These are phyloP conservation scores for Alnus glutinosa DNA, from an alignment of 306 rosid species.

Conservation along the genomic window DNA sequence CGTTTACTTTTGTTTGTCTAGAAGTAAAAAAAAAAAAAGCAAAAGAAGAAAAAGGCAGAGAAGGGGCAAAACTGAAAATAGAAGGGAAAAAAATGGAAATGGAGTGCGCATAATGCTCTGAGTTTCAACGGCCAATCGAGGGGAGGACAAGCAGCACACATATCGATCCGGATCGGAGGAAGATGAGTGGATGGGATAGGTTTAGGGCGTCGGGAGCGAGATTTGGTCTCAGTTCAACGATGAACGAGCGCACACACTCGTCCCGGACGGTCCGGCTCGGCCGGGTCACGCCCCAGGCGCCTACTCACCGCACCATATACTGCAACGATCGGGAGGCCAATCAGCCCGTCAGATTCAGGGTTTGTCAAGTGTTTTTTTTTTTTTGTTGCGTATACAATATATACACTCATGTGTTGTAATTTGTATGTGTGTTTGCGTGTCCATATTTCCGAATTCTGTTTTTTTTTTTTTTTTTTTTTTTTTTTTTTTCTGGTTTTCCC, in stretches of 20 bases:
- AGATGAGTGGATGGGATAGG: constrained; percentile 79
- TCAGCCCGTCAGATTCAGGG: constrained; percentile 69
- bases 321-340: constrained; percentile 90
- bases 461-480: background rate
- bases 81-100: background rate
- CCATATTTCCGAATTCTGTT: background rate
- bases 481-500: background rate
- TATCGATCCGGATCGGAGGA: constrained; percentile 26
- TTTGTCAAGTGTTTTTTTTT: constrained; percentile 15
- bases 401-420: background rate
- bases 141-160: background rate
- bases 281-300: constrained; percentile 93
- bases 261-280: constrained; percentile 77
- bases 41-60: background rate
- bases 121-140: background rate
- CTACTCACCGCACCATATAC: constrained; percentile 78
- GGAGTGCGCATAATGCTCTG: background rate
- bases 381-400: background rate
- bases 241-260: constrained; percentile 43
- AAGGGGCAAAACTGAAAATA: background rate
- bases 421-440: background rate
- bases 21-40: background rate
- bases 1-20: background rate
- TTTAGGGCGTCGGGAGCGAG: constrained; percentile 52
- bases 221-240: constrained; percentile 28